Conservation (phyloP, 1,284 basidiomycete species). For the Pseudozyma sp. region DNA sequence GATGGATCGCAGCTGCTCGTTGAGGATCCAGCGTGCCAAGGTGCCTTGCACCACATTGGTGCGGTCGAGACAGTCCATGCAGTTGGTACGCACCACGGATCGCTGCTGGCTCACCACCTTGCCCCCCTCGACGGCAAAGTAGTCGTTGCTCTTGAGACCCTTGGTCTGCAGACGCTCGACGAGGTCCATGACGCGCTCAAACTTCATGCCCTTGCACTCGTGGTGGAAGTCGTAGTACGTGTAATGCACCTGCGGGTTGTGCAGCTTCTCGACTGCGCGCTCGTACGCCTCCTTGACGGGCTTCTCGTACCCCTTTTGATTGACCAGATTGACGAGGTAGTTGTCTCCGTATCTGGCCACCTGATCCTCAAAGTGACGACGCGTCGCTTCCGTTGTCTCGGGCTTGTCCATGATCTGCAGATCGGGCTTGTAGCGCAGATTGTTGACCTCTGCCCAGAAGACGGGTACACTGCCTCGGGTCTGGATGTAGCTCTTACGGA, state of each 20-base stretch:
- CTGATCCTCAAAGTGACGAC: slow-evolving; percentile 81
- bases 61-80: slow-evolving; percentile 88
- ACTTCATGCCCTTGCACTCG: slow-evolving; percentile 94
- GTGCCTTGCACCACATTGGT: slow-evolving; percentile 90
- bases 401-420: slow-evolving; percentile 93
- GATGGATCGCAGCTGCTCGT: slow-evolving; percentile 78
- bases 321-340: slow-evolving; percentile 89
- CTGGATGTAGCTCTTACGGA: slow-evolving; percentile 80
- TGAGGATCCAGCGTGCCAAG: slow-evolving; percentile 68
- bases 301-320: slow-evolving; percentile 93
- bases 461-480: slow-evolving; percentile 92
- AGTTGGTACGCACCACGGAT: slow-evolving; percentile 72
- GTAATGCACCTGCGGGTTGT: slow-evolving; percentile 81
- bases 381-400: slow-evolving; percentile 80
- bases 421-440: slow-evolving; percentile 95
- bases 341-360: slow-evolving; percentile 82
- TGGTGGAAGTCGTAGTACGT: slow-evolving; percentile 98
- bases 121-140: slow-evolving; percentile 45
- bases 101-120: slow-evolving; percentile 63
- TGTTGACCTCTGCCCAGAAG: slow-evolving; percentile 98
- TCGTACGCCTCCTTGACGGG: slow-evolving; percentile 98
- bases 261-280: slow-evolving; percentile 75
- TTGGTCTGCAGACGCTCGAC: slow-evolving; percentile 79
- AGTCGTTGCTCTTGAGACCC: slow-evolving; percentile 74
- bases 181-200: slow-evolving; percentile 88